Base-by-base conservation (phyloP, 139 green algal species). In the Micromonas pusilla region DNA sequence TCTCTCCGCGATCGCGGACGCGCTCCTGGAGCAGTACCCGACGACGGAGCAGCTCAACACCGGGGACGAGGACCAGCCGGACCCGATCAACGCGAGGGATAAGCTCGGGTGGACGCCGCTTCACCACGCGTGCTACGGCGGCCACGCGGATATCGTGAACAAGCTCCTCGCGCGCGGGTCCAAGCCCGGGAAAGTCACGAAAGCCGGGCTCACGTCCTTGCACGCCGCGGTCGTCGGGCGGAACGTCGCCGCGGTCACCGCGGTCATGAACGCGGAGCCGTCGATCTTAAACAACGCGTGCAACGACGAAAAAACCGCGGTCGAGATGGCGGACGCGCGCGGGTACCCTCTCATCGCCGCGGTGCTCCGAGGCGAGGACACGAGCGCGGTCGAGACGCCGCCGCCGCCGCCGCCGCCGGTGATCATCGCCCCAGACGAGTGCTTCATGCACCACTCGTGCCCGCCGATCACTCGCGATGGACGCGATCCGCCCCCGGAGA, bases 401-500 rank as follows among this genome's bases (percentile, higher is more conserved):
- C 45, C 71, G 32, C 23, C 39, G 1, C 1, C 39, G 3, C 26
- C 36, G 45, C 34, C 34, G 34, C 23, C 33, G 2, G 21, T 78
- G 6, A 66, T 78, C 19, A 70, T 70, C 28, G 72, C 72, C 30
- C 72, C 72, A 28, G 52, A 70, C 38, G 52, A 21, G 72, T 67
- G 52, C 53, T 67, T 70, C 13, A 52, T 67, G 53, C 72, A 78
- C 52, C 52, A 70, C 30, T 60, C 72, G 52, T 78, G 72, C 33
- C 31, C 52, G 52, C 52, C 72, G 1, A 78, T 72, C 32, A 72
- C 60, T 13, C 31, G 57, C 19, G 30, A 3, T 6, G 21, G 28
- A 1, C 9, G 57, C 28, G 13, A 31, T 32, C 79, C 79, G 23
- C 92, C 92, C 1, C 92, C 92, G 0, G 92, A 97, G 77, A 96